Conservation (phyloP, 192 early-diverging fungal species). For the Dimargaris verticillata region DNA sequence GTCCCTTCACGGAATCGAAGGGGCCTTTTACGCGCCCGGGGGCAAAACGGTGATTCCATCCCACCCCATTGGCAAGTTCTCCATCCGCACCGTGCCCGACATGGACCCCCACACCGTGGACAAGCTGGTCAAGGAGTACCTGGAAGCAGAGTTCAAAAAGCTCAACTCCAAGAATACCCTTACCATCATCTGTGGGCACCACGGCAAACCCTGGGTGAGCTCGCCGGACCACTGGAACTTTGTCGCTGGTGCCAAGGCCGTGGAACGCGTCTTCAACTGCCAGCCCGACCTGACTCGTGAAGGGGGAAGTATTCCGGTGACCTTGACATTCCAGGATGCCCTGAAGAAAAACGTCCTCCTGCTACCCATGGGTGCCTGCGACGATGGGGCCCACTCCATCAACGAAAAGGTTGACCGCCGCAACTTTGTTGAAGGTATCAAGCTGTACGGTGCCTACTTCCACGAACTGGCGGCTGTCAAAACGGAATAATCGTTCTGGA, state of each 20-base stretch:
- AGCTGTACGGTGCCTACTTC: constrained; percentile 78
- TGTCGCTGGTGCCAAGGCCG: constrained; percentile 77
- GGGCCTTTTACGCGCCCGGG: constrained; percentile 83
- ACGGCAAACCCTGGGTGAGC: constrained; percentile 82
- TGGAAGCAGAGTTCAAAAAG: constrained; percentile 77
- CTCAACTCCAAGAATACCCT: constrained; percentile 77
- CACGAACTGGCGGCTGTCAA: constrained; percentile 57
- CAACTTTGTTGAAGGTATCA: constrained; percentile 93
- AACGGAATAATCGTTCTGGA: neutral
- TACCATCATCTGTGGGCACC: constrained; percentile 55
- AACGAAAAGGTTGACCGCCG: constrained; percentile 88
- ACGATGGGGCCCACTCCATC: constrained; percentile 93
- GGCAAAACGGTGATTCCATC: constrained; percentile 96
- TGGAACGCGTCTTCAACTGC: constrained; percentile 78
- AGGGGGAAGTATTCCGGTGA: constrained; percentile 95
- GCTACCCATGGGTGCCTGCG: constrained; percentile 85
- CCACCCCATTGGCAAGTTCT: constrained; percentile 93
- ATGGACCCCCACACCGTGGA: constrained; percentile 73
- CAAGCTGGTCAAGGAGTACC: constrained; percentile 50
- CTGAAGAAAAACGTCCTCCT: constrained; percentile 78
- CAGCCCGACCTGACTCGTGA: constrained; percentile 94
- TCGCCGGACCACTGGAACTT: constrained; percentile 87
- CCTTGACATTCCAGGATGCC: constrained; percentile 92
- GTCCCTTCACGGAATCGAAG: constrained; percentile 93
- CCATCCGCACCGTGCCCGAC: constrained; percentile 87